Evolutionary conservation across 2,329 filamentous ascomycete genomes (phyloP), one percentile per base, ranked within the genome.

Genomic region (Tolypocladium capitatum): DNA sequence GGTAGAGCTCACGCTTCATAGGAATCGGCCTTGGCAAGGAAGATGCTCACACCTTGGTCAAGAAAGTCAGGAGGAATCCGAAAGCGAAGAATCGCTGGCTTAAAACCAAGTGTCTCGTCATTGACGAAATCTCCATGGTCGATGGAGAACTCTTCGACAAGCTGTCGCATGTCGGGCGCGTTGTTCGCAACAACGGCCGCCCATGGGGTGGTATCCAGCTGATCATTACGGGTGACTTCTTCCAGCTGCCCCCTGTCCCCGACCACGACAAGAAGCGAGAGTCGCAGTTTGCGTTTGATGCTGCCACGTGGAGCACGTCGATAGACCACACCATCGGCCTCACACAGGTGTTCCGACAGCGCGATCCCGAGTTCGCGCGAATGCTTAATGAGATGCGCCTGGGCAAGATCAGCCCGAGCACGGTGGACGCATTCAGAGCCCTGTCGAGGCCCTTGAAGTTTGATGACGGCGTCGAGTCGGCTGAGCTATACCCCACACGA

Each of bases 301-400:
- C 90, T 8, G 78, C 79, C 3, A 94, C 90, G 0, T 98, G 94
- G 92, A 83, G 75, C 49, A 95, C 89, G 1, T 86, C 85, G 1
- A 94, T 98, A 51, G 84, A 95, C 59, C 90, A 97, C 61, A 98
- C 92, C 0, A 96, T 98, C 60, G 87, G 90, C 8, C 70, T 98
- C 45, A 95, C 90, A 1, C 86, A 97, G 58, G 87, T 98, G 11
- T 98, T 98, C 69, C 87, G 92, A 68, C 92, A 98, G 61, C 89
- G 86, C 53, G 92, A 98, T 61, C 78, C 78, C 46, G 71, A 85
- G 24, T 98, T 98, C 64, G 92, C 92, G 13, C 73, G 76, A 6
- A 98, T 98, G 90, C 76, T 98, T 46, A 98, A 98, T 60, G 91
- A 98, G 64, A 96, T 98, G 88, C 83, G 92, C 44, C 73, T 97